Conservation (phyloP, 352 stramenopile genomes). For the Paralagenidium karlingii region DNA sequence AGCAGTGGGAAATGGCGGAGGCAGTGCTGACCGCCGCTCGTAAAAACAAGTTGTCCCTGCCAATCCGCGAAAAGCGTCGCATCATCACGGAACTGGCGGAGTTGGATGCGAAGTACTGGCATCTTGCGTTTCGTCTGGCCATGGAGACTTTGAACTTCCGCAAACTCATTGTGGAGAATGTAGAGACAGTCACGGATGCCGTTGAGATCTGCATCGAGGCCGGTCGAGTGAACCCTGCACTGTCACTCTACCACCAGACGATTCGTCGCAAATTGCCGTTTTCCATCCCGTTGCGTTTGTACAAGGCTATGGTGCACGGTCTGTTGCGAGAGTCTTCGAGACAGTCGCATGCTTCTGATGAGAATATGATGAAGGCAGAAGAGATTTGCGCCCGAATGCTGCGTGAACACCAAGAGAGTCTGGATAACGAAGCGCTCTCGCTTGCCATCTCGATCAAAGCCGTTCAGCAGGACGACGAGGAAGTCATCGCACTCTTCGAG, state of each 20-base stretch:
- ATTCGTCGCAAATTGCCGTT: constrained; percentile 15
- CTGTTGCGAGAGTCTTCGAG: constrained; percentile 44
- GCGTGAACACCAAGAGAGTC: constrained; percentile 20
- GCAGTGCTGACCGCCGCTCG: too few relatives aligned
- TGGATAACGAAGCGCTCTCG: constrained; percentile 59
- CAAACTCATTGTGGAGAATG: constrained; percentile 41
- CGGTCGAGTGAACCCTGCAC: constrained; percentile 24
- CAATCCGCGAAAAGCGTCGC: constrained; percentile 55
- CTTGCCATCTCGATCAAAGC: constrained; percentile 74
- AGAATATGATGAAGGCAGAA: constrained; percentile 35
- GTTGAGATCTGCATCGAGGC: constrained; percentile 46
- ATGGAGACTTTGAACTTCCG: constrained; percentile 60
- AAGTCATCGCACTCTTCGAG: constrained; percentile 63
- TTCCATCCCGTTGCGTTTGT: constrained; percentile 45
- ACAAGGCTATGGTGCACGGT: constrained; percentile 42
- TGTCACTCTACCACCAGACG: constrained; percentile 48
- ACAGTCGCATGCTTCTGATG: constrained; percentile 10
- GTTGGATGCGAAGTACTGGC: constrained; percentile 34
- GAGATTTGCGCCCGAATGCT: constrained; percentile 59
- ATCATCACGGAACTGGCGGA: constrained; percentile 22
- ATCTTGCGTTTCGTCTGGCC: constrained; percentile 58
- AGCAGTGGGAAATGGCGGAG: too few relatives aligned
- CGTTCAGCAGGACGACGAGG: constrained; percentile 48
- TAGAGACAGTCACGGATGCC: constrained; percentile 57
- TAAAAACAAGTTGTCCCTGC: constrained; percentile 27